Evolutionary conservation across 495 filamentous ascomycete genomes (phyloP).

Genomic region (Penicillium lividum): DNA sequence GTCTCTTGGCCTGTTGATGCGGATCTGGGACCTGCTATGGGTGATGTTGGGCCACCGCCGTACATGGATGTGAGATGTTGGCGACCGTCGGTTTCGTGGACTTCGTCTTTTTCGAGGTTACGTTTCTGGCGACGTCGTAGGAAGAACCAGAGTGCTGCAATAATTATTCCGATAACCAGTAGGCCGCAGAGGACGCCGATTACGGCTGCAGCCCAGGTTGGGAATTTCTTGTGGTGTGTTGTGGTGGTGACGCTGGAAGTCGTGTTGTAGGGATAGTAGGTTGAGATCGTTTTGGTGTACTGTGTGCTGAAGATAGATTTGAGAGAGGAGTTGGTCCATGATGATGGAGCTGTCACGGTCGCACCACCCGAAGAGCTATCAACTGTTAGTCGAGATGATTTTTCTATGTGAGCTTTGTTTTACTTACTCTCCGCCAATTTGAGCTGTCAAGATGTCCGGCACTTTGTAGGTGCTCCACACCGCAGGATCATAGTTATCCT

Average conservation of each 20-base stretch:
- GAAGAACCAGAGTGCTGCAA: constrained; percentile 55
- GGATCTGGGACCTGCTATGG: constrained; percentile 12
- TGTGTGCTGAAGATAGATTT: constrained; percentile 51
- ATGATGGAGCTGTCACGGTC: constrained; percentile 48
- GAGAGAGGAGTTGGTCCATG: constrained; percentile 54
- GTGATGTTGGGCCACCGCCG: constrained; percentile 15
- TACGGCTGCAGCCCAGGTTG: constrained; percentile 62
- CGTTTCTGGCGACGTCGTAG: constrained; percentile 46
- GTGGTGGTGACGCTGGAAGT: constrained; percentile 10
- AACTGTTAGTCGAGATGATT: not conserved
- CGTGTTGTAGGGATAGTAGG: constrained; percentile 60
- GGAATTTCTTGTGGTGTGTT: constrained; percentile 42
- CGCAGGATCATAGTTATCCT: constrained; percentile 60
- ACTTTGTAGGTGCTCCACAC: constrained; percentile 61
- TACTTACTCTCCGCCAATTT: constrained; percentile 63
- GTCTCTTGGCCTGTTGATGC: constrained; percentile 18
- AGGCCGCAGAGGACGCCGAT: constrained; percentile 68
- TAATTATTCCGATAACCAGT: constrained; percentile 57
- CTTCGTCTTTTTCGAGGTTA: not conserved
- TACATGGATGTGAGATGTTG: constrained; percentile 17
- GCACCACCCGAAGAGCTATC: constrained; percentile 56
- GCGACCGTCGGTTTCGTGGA: constrained; percentile 9
- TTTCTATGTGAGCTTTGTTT: not conserved
- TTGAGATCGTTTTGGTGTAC: constrained; percentile 59
- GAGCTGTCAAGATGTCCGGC: constrained; percentile 53